These are phyloP conservation scores for Hypomontagnella monticulosa DNA, from an alignment of 495 filamentous ascomycete species.

Conservation along the genomic window DNA sequence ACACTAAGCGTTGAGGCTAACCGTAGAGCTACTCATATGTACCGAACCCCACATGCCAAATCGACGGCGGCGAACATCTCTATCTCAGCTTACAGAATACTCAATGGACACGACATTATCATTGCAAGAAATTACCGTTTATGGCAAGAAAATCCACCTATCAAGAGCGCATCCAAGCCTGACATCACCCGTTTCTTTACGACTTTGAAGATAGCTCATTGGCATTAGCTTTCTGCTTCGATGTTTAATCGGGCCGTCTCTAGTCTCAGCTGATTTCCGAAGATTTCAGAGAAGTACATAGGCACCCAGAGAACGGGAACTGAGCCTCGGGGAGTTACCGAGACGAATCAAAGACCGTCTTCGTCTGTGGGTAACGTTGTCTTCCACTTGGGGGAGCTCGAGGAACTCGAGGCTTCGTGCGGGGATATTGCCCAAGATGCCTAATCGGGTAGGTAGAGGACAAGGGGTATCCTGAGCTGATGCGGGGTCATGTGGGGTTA, in stretches of 20 bases:
- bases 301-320: conserved; percentile 7
- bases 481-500: conserved; percentile 20
- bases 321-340: conserved; percentile 11
- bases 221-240: background rate
- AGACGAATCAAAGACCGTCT: background rate
- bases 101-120: background rate
- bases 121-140: too few relatives aligned
- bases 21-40: too few relatives aligned
- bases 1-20: background rate
- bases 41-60: background rate
- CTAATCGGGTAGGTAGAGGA: conserved; percentile 1
- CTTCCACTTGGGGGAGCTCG: conserved; percentile 3
- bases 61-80: conserved; percentile 7
- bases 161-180: too few relatives aligned
- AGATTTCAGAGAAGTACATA: background rate
- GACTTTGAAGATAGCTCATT: conserved; percentile 2
- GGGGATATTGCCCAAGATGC: conserved; percentile 28
- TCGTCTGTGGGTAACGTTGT: conserved; percentile 17
- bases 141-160: too few relatives aligned
- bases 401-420: background rate
- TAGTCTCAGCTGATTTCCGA: conserved; percentile 3
- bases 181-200: too few relatives aligned
- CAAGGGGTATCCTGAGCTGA: background rate
- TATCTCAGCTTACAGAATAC: background rate
- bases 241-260: conserved; percentile 34